phyloP scores from a whole-genome alignment of 306 rosid species.

The Crotalaria pallida region DNA sequence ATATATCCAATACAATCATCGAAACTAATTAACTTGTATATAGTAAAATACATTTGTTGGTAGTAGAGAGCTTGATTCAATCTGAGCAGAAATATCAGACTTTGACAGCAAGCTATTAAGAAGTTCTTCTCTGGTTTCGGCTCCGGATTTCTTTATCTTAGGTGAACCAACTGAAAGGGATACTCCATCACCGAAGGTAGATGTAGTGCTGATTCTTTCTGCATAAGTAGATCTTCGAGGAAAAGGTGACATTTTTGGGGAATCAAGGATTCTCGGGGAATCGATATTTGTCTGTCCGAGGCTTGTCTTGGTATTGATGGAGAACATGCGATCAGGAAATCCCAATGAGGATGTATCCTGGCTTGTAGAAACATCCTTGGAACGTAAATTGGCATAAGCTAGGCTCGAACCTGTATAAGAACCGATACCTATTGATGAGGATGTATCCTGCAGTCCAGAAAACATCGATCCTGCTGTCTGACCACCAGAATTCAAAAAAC shows the following conservation, averaged over 20 bases:
- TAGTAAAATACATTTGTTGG: constrained; percentile 56
- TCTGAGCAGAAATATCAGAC: constrained; percentile 49
- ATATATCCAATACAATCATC: constrained; percentile 12
- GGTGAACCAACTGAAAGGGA: constrained; percentile 71
- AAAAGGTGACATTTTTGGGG: constrained; percentile 45
- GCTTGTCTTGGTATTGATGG: constrained; percentile 56
- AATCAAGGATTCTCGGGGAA: constrained; percentile 52
- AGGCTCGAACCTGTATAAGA: constrained; percentile 49
- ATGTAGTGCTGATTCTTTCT: constrained; percentile 82
- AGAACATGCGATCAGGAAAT: constrained; percentile 46
- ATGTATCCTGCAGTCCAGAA: constrained; percentile 69
- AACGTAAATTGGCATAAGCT: constrained; percentile 50
- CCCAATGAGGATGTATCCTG: constrained; percentile 68
- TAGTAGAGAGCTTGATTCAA: constrained; percentile 50
- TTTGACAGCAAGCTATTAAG: constrained; percentile 57
- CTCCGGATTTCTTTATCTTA: constrained; percentile 86
- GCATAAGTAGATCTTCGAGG: constrained; percentile 82
- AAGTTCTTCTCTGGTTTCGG: constrained; percentile 83
- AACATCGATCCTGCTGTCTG: constrained; percentile 64
- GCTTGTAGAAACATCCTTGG: constrained; percentile 56
- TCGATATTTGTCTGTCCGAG: constrained; percentile 62
- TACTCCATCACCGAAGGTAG: constrained; percentile 60
- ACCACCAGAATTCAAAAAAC: constrained; percentile 49
- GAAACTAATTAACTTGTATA: constrained; percentile 13
- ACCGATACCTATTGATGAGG: constrained; percentile 40